phyloP scores from a whole-genome alignment of 495 filamentous ascomycete genomes.

The Hypoxylon intermedium region DNA sequence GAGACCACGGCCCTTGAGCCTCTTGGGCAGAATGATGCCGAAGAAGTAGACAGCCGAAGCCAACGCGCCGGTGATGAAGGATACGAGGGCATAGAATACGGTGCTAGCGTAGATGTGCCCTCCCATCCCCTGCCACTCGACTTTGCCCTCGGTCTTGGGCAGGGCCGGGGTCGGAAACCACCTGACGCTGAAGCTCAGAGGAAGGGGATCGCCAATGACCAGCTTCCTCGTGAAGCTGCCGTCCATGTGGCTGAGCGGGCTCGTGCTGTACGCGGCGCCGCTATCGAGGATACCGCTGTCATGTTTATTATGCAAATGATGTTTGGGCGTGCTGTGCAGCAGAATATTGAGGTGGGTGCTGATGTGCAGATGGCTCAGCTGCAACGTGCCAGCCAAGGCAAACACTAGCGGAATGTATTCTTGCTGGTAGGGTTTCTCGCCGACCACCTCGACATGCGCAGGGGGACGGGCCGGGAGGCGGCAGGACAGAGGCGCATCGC shows the following conservation, averaged over 20 bases:
- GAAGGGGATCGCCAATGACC: slow-evolving; percentile 85
- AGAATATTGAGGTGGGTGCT: slow-evolving; percentile 87
- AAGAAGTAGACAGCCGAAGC: slow-evolving; percentile 67
- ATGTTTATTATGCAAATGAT: slow-evolving; percentile 59
- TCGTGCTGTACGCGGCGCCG: slow-evolving; percentile 84
- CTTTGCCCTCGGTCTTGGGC: slow-evolving; percentile 61
- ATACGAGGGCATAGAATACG: slow-evolving; percentile 67
- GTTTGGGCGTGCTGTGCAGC: slow-evolving; percentile 72
- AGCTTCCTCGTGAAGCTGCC: slow-evolving; percentile 64
- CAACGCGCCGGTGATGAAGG: slow-evolving; percentile 61
- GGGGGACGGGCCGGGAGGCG: slow-evolving; percentile 83
- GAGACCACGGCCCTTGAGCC: slow-evolving; percentile 56
- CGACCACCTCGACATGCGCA: slow-evolving; percentile 52
- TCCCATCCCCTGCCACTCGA: slow-evolving; percentile 68
- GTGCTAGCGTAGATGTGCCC: slow-evolving; percentile 72
- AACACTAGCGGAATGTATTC: slow-evolving; percentile 76
- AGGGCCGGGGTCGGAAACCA: slow-evolving; percentile 82
- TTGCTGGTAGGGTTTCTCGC: slow-evolving; percentile 50
- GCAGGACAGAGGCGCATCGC: slow-evolving; percentile 91
- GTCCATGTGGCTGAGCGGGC: slow-evolving; percentile 67
- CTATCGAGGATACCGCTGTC: slow-evolving; percentile 79
- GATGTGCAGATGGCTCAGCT: slow-evolving; percentile 89
- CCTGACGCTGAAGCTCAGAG: slow-evolving; percentile 78
- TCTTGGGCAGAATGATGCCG: slow-evolving; percentile 64
- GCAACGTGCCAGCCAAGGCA: slow-evolving; percentile 85